phyloP scores from a whole-genome alignment of 495 filamentous ascomycete genomes.

The Aspergillus ellipticus region DNA sequence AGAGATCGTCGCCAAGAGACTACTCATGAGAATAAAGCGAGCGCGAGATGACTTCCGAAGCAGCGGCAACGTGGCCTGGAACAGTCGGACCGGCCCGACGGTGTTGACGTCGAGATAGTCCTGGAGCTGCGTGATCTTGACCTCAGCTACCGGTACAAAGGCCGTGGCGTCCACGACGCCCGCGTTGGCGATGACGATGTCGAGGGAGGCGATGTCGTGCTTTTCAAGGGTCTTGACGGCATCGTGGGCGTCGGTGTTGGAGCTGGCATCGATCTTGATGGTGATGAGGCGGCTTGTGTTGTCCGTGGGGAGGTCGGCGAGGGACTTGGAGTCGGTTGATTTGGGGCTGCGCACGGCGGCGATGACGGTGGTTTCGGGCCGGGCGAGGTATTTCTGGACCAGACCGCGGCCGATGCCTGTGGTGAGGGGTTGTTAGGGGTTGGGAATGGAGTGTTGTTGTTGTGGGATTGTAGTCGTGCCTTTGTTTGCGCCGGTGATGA shows the following conservation, averaged over 20 bases:
- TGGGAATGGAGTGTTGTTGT: not conserved
- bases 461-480: slow-evolving; percentile 6
- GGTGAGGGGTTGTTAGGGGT: not conserved
- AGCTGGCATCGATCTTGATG: slow-evolving; percentile 2
- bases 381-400: slow-evolving; percentile 29
- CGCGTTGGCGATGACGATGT: slow-evolving; percentile 49
- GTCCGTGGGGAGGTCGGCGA: slow-evolving; percentile 15
- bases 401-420: slow-evolving; percentile 31
- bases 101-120: slow-evolving; percentile 13
- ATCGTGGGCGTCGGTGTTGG: not conserved
- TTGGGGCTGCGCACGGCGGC: slow-evolving; percentile 36
- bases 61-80: slow-evolving; percentile 31
- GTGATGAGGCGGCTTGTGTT: not conserved
- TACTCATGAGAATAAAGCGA: slow-evolving; percentile 28
- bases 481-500: slow-evolving; percentile 22
- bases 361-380: slow-evolving; percentile 42
- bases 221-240: not conserved
- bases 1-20: not conserved
- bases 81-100: slow-evolving; percentile 26
- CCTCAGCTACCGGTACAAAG: slow-evolving; percentile 7
- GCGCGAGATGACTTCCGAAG: slow-evolving; percentile 25
- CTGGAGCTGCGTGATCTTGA: not conserved
- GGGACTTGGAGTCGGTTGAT: slow-evolving; percentile 11
- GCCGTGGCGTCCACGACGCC: slow-evolving; percentile 23
- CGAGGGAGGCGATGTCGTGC: slow-evolving; percentile 17